Evolutionary conservation across 73 alveolate species (phyloP), one percentile per base, ranked within the genome.

Genomic region (Stentor roeselii): DNA sequence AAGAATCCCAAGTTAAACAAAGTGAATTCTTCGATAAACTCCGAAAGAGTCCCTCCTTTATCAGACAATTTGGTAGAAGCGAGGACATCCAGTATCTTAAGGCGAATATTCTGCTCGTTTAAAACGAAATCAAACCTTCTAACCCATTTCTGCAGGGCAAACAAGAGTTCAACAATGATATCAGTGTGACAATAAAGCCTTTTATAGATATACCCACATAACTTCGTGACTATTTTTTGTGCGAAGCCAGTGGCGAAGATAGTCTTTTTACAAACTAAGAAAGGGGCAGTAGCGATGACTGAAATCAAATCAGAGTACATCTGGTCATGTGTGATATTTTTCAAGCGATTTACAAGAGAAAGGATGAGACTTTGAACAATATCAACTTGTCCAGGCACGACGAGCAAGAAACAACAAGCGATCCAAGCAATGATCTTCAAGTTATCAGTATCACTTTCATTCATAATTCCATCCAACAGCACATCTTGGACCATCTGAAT

Each of bases 391-490:
- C 41, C n/a, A 30, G 21, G 80, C 11, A 67, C 14, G 2, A n/a
- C 34, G 15, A 36, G 42, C 0, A 32, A 21, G 34, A 67, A 67
- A n/a, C n/a, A 1, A 2, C 50, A n/a, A 15, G 34, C 37, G 34
- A 32, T 67, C 80, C 80, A 67, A 21, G 34, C 80, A 0, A 34
- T n/a, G 21, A 15, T 67, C 27, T n/a, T 15, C 27, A 67, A 67
- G 34, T 67, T 67, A 27, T 67, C 80, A 67, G 41, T n/a, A 67
- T 67, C 80, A 67, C 27, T 67, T 67, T 67, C 80, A 67, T 67
- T 21, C 41, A 27, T 27, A n/a, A 67, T n/a, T 2, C 42, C 37
- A 11, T 1, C 37, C 14, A 21, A 40, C 42, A 67, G 34, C 21
- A 67, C 21, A 11, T 21, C 37, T 21, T 21, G n/a, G 11, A 67